Evolutionary conservation across 1,139 yeast species (phyloP), one percentile per base, ranked within the genome.

Genomic region (Yamadazyma buinensis): DNA sequence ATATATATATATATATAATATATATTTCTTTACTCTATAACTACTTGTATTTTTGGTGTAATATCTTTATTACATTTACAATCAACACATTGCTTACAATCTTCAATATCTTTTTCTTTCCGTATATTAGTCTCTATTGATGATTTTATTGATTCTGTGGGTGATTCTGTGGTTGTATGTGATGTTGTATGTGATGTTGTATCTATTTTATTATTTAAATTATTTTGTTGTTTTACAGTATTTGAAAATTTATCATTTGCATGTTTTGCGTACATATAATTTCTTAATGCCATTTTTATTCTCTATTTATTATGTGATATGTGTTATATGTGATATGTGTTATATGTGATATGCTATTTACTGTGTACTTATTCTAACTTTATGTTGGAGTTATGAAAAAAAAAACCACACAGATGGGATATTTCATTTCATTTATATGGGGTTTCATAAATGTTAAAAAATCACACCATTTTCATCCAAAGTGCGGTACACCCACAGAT

Each of bases 181-280:
- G 30, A 4, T 29, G 32, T 15, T 27, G 22, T 28, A 6, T n/a
- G n/a, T n/a, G n/a, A 10, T 10, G 12, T 6, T 22, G 9, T 22
- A 22, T 22, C 23, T 22, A 11, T 6, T 22, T 22, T 7, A 5
- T 5, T 22, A 6, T 12, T 10, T 7, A 5, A 11, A 22, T 11
- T 10, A 22, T 5, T 23, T 12, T 44, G 37, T 19, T 41, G 39
- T 33, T 35, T 35, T 15, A 44, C 30, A 10, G 38, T 23, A 15
- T 31, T 10, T 9, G 48, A 41, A 35, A 46, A 45, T 21, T 40
- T 39, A 44, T 61, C 60, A 25, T n/a, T 19, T 34, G 48, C 51
- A 43, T 67, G 72, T 40, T 66, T 67, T 9, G 73, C 72, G 43
- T 67, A 67, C 35, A 67, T 41, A 41, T 67, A 67, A 43, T 67